A percentile compares a stretch with the other conserved stretches of the same genome.
Evolutionary conservation across 306 rosid species (phyloP).

Genomic region (Casuarina equisetifolia): DNA sequence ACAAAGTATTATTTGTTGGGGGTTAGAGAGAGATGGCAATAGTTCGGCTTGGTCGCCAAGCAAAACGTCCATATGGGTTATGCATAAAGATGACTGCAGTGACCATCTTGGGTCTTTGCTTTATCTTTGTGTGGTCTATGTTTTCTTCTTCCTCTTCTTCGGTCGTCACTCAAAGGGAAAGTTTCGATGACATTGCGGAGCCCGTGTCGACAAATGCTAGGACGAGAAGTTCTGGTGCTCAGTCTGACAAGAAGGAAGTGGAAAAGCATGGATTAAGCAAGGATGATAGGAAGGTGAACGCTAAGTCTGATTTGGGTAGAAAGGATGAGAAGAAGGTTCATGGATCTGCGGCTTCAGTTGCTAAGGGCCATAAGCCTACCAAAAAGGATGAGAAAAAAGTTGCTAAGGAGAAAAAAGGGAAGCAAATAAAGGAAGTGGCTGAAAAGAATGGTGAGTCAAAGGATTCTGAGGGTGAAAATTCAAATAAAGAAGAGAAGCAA

Average conservation of each 20-base stretch:
- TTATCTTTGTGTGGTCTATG: constrained; percentile 74
- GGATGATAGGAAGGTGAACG: constrained; percentile 24
- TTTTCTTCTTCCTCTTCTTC: constrained; percentile 72
- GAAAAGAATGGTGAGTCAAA: constrained; percentile 26
- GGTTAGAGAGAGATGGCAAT: constrained; percentile 52
- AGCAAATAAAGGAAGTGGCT: constrained; percentile 35
- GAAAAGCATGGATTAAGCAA: constrained; percentile 26
- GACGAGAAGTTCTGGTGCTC: constrained; percentile 27
- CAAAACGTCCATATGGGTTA: constrained; percentile 73
- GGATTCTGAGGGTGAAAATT: constrained; percentile 41
- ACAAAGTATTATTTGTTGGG: constrained; percentile 15
- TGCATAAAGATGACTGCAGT: constrained; percentile 78
- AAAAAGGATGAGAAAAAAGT: constrained; percentile 35
- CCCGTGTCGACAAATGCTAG: constrained; percentile 45
- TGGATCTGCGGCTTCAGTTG: constrained; percentile 36
- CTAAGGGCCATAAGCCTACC: constrained; percentile 35
- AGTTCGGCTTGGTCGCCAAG: constrained; percentile 65
- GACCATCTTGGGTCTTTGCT: constrained; percentile 73
- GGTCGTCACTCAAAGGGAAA: constrained; percentile 64
- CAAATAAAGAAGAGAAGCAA: constrained; percentile 36
- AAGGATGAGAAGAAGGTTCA: constrained; percentile 37
- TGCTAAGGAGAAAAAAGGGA: constrained; percentile 39
- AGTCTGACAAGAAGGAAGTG: constrained; percentile 20
- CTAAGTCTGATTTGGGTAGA: constrained; percentile 28
- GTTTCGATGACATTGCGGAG: constrained; percentile 77